Conservation (phyloP, 2,329 filamentous ascomycete genomes). For the Pseudopithomyces chartarum region DNA sequence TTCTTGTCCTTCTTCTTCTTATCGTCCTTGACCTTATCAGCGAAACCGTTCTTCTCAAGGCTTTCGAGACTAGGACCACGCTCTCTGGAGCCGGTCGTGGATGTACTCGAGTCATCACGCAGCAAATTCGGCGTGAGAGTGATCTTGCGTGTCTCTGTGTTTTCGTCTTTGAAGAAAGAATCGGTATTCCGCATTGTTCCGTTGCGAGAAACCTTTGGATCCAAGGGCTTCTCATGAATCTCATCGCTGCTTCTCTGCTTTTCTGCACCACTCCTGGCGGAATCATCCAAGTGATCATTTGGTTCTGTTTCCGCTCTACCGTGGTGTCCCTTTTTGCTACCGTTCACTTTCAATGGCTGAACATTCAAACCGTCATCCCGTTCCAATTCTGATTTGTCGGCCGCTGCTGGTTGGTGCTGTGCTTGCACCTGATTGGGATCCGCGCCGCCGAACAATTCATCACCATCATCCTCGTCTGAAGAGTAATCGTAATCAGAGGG, state of each 20-base stretch:
- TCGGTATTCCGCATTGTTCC: conserved; percentile 89
- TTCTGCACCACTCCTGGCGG: conserved; percentile 49
- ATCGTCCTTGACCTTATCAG: conserved; percentile 70
- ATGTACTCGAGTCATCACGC: conserved; percentile 70
- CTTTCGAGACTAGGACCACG: conserved; percentile 75
- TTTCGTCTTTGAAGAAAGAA: conserved; percentile 97
- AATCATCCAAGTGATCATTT: conserved; percentile 41
- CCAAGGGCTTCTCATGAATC: conserved; percentile 57
- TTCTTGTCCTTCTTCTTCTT: conserved; percentile 76
- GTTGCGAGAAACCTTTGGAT: conserved; percentile 67
- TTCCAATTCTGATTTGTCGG: conserved; percentile 48
- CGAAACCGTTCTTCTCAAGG: conserved; percentile 68
- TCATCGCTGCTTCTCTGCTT: conserved; percentile 69
- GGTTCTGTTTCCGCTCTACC: conserved; percentile 27
- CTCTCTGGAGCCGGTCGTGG: conserved; percentile 45
- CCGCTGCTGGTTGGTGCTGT: conserved; percentile 24
- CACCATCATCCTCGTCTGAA: conserved; percentile 71
- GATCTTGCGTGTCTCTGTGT: conserved; percentile 94
- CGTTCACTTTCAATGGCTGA: conserved; percentile 45
- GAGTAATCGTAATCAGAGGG: conserved; percentile 88
- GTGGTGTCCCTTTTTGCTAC: conserved; percentile 35
- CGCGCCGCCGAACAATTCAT: conserved; percentile 42
- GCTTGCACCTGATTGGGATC: conserved; percentile 34
- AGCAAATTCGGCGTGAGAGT: conserved; percentile 91
- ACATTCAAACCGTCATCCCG: conserved; percentile 42